Evolutionary conservation across 2,329 filamentous ascomycete genomes (phyloP), one percentile per base, ranked within the genome.

Genomic region (Alternaria burnsii): DNA sequence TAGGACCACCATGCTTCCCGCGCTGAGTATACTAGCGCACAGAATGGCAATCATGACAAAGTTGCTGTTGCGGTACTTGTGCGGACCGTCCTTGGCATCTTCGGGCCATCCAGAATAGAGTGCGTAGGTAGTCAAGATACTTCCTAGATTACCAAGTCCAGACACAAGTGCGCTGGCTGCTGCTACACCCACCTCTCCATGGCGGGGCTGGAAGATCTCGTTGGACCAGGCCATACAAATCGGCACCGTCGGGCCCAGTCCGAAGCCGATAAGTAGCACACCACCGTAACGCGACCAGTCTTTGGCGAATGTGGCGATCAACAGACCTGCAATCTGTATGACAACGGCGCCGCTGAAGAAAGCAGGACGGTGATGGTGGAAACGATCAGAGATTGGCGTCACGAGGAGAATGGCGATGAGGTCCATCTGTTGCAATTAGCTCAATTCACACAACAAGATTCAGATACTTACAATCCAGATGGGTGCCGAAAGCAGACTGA

Each of bases 161-260:
- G 92, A 95, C 1, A 97, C 93, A 11, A 97, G 84, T 3, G 93
- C 93, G 2, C 91, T 88, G 0, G 93, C 93, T 14, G 93, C 91
- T 4, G 93, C 93, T 7, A 97, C 93, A 56, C 93, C 93, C 22
- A 97, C 92, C 78, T 97, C 93, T 47, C 93, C 92, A 73, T 97
- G 93, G 12, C 93, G 90, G 32, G 87, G 86, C 80, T 97, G 93
- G 82, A 97, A 97, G 73, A 97, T 90, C 79, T 97, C 91, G 64
- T 89, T 92, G 32, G 91, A 93, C 93, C 93, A 97, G 36, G 93
- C 90, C 93, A 97, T 97, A 77, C 91, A 94, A 72, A 94, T 94
- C 11, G 93, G 93, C 1, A 97, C 93, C 0, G 93, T 97, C 4
- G 93, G 93, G 1, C 93, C 93, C 2, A 97, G 88, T 0, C 93